Evolutionary conservation across 2,329 filamentous ascomycete genomes (phyloP), one percentile per base, ranked within the genome.

Genomic region (Cladosporium sp.): DNA sequence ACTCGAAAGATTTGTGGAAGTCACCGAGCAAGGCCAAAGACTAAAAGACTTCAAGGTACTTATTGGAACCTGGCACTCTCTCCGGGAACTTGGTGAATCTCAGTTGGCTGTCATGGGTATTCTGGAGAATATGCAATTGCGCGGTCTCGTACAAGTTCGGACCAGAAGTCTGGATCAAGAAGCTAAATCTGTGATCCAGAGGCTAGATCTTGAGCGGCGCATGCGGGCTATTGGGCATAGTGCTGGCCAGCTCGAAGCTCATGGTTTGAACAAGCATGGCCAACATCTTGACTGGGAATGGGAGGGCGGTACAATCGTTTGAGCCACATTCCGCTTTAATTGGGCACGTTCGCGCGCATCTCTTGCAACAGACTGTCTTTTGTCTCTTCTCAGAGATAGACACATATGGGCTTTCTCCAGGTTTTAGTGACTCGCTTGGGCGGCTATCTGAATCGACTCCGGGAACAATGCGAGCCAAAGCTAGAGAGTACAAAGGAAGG

Each of bases 111-210:
- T 38, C 9, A 20, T 60, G 7, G 51, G 53, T 9, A 50, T 50
- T 12, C 38, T 61, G 29, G 51, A 52, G 4, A 30, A 40, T 19
- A 59, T 61, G 56, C 50, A 58, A 41, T 48, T 60, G 13, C 35
- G 56, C 39, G 59, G 56, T 2, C 32, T 13, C 15, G 53, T 60
- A 1, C 40, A 55, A 12, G 52, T 59, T 13, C 43, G 52, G 43
- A 57, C 51, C 5, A 52, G 53, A 30, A 53, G 53, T 16, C 51
- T 51, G 11, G 54, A 54, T 25, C 50, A 39, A 2, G 49, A 43
- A 7, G 53, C 54, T 3, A 54, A 53, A 18, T 43, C 36, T 5
- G 39, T 49, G 5, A 49, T 60, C 25, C 38, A 38, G 15, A 32
- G 36, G 7, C 35, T 57, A 39, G 43, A 51, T 7, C 35, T 60